Base-by-base conservation (phyloP, 2,329 filamentous ascomycete species). In the Pyrenochaeta sp. region DNA sequence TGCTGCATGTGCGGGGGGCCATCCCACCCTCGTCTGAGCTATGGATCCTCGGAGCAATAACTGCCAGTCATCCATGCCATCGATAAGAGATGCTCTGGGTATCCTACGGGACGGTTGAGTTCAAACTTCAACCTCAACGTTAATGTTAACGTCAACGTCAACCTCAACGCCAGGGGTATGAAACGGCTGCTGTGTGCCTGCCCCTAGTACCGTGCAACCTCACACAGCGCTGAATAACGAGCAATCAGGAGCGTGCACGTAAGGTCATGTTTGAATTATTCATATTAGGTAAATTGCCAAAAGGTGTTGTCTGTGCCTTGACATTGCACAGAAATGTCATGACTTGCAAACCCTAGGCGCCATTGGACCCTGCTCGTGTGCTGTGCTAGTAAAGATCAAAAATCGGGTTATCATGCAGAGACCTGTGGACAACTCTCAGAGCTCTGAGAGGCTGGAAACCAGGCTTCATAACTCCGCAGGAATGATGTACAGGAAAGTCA, bases 401-500 rank as follows among this genome's bases (percentile, higher is more conserved):
- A 54, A 47, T 48, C 45, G 46, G 49, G 49, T 56, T 61, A 64
- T 69, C 51, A 42, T 58, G 60, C 57, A 64, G 54, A 66, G 47
- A 58, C 57, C 55, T 61, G 54, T 55, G 46, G 50, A 54, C 43
- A 51, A 44, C 49, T 43, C 58, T 53, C 51, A 29, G 45, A 46
- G 44, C 15, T 48, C 41, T 44, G 53, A 61, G 54, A 21, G 41
- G 56, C 46, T 50, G 37, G n/a, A 44, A 57, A 51, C 27, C 54
- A 63, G 56, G 51, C 51, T 51, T 53, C 60, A 51, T 60, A 45
- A 61, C 54, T 66, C 59, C 56, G 62, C 55, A 48, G n/a, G 55
- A 67, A 47, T 32, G 27, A 68, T 67, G 31, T 66, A 67, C 64
- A 67, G 35, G 47, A 59, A 49, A 56, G 57, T 51, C 15, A 45